A percentile compares a stretch with the other conserved stretches of the same genome.
Evolutionary conservation across 768 basidiomycete species (phyloP).

Genomic region (Candolleomyces aberdarensis): DNA sequence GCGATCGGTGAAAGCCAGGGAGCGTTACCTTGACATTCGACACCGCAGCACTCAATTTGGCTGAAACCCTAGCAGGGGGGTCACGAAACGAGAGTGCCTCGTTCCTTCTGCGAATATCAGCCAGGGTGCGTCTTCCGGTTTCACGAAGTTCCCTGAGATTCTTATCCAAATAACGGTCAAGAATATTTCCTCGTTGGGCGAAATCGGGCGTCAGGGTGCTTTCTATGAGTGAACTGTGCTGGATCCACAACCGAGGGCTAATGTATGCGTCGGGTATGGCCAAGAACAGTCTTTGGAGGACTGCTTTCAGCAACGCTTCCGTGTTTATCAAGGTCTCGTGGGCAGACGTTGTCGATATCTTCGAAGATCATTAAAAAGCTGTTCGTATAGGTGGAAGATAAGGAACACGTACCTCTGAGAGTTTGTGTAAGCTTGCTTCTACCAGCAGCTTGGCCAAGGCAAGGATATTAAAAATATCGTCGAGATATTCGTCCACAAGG

Average conservation of each 20-base stretch:
- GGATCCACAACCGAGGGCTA: constrained; percentile 65
- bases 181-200: constrained; percentile 11
- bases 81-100: constrained; percentile 76
- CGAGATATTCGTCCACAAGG: constrained; percentile 77
- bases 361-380: background rate
- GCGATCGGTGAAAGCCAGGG: background rate
- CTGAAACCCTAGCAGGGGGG: constrained; percentile 58
- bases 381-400: background rate
- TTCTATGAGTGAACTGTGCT: constrained; percentile 44
- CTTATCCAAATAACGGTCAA: constrained; percentile 34
- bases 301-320: constrained; percentile 47
- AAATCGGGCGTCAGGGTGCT: constrained; percentile 45
- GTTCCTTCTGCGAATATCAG: constrained; percentile 73
- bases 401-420: constrained; percentile 52
- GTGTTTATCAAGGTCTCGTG: constrained; percentile 55
- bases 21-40: constrained; percentile 44
- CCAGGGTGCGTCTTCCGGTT: constrained; percentile 53
- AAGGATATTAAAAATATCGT: constrained; percentile 63
- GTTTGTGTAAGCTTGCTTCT: constrained; percentile 65
- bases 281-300: constrained; percentile 72
- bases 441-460: constrained; percentile 66
- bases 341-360: constrained; percentile 56
- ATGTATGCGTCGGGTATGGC: constrained; percentile 72
- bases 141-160: constrained; percentile 42
- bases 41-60: constrained; percentile 59